phyloP scores from a whole-genome alignment of 73 alveolate species.

The Paramecium sonneborni region DNA sequence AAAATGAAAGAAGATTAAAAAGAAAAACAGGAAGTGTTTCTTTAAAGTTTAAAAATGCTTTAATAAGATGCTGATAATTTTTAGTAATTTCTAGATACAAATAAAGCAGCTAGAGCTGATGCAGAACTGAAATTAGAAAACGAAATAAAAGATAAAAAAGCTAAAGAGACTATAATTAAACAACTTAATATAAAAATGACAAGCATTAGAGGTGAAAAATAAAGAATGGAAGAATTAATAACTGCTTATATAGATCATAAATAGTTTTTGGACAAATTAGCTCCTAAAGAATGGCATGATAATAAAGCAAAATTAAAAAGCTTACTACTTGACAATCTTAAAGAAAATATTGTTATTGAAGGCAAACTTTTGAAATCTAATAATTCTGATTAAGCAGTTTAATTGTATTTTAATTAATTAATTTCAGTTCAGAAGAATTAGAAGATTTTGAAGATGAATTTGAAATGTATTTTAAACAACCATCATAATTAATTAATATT shows the following conservation, averaged over 20 bases:
- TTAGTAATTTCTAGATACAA: background rate
- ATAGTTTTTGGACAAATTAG: background rate
- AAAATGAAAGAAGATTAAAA: background rate
- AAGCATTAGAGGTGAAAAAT: slow-evolving; percentile 1
- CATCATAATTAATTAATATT: background rate
- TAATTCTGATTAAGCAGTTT: background rate
- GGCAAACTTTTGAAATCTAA: background rate
- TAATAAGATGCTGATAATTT: background rate
- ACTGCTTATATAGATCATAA: background rate
- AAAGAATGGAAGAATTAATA: slow-evolving; percentile 6
- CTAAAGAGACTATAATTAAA: background rate
- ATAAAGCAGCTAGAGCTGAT: background rate
- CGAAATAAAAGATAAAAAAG: background rate
- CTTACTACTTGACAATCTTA: background rate
- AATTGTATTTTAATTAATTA: background rate
- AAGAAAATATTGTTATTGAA: background rate
- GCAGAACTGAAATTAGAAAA: slow-evolving; percentile 17
- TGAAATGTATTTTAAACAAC: slow-evolving; percentile 30
- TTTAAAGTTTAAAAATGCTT: background rate
- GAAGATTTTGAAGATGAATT: slow-evolving; percentile 31
- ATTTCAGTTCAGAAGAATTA: background rate
- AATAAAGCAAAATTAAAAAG: background rate
- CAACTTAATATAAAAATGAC: background rate
- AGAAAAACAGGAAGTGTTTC: background rate
- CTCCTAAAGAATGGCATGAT: slow-evolving; percentile 23